Evolutionary conservation across 2,329 filamentous ascomycete species (phyloP).

Genomic region (Aphanocladium album): DNA sequence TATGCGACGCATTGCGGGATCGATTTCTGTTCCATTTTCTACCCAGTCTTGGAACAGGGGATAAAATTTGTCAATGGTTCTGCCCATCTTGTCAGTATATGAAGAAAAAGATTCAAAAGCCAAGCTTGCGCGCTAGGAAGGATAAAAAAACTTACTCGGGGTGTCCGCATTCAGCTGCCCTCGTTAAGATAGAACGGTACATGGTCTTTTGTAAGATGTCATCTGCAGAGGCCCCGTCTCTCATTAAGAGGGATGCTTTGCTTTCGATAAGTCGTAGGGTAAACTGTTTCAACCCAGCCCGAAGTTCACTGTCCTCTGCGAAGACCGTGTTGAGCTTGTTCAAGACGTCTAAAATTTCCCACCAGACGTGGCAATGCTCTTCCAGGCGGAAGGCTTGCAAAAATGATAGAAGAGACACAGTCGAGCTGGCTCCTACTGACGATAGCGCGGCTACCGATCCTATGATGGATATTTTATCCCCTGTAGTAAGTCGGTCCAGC

Average conservation of each 20-base stretch:
- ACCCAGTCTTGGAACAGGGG: constrained; percentile 74
- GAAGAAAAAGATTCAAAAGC: no score
- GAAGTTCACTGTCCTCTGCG: constrained; percentile 65
- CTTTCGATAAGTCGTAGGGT: constrained; percentile 69
- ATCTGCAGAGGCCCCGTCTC: constrained; percentile 72
- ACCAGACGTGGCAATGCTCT: constrained; percentile 82
- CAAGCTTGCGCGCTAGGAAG: no score
- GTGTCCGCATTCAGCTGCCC: constrained; percentile 72
- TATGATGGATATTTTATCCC: constrained; percentile 90
- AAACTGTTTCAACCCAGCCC: constrained; percentile 70
- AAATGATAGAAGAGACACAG: constrained; percentile 75
- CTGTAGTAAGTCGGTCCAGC: constrained; percentile 68
- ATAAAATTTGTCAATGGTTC: constrained; percentile 66
- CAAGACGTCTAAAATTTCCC: constrained; percentile 73
- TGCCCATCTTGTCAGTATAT: constrained; percentile 24
- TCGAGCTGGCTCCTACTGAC: constrained; percentile 77
- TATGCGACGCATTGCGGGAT: constrained; percentile 73
- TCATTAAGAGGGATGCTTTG: constrained; percentile 74
- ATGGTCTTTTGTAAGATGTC: constrained; percentile 77
- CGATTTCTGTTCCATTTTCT: constrained; percentile 60
- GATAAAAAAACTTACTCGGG: constrained; percentile 52
- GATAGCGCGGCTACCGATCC: constrained; percentile 87
- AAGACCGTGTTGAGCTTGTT: constrained; percentile 77
- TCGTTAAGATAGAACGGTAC: constrained; percentile 72
- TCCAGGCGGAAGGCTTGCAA: constrained; percentile 79